Conservation (phyloP, 2,329 filamentous ascomycete species). For the Monosporascus sp. region DNA sequence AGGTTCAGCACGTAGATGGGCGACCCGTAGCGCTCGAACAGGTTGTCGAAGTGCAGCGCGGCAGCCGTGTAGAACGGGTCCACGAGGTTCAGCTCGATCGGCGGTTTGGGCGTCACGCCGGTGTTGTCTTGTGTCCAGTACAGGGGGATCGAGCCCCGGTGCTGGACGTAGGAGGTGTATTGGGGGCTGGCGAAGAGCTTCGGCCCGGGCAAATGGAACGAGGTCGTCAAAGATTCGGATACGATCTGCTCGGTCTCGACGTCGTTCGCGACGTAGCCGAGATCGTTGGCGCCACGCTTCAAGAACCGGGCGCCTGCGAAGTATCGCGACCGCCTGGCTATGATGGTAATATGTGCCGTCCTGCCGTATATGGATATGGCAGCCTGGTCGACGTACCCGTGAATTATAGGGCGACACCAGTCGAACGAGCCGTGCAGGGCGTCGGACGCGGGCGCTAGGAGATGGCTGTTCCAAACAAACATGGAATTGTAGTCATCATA, state of each 20-base stretch:
- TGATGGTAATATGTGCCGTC: slow-evolving; percentile 85
- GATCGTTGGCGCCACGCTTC: slow-evolving; percentile 89
- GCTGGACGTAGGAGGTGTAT: slow-evolving; percentile 95
- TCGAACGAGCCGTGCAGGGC: slow-evolving; percentile 78
- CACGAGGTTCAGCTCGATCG: slow-evolving; percentile 90
- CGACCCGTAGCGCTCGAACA: slow-evolving; percentile 89
- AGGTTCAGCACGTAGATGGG: slow-evolving; percentile 90
- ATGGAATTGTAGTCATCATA: slow-evolving; percentile 77
- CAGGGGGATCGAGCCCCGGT: slow-evolving; percentile 91
- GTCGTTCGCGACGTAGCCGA: slow-evolving; percentile 95
- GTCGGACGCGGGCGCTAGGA: slow-evolving; percentile 68
- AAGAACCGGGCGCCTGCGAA: slow-evolving; percentile 93
- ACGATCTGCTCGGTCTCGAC: slow-evolving; percentile 99
- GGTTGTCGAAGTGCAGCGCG: slow-evolving; percentile 88
- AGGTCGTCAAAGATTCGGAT: slow-evolving; percentile 88
- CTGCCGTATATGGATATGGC: slow-evolving; percentile 81
- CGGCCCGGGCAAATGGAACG: slow-evolving; percentile 87
- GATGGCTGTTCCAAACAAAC: slow-evolving; percentile 97
- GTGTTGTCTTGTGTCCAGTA: slow-evolving; percentile 98
- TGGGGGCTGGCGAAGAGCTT: slow-evolving; percentile 81
- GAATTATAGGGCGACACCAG: slow-evolving; percentile 93
- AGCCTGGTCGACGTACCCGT: slow-evolving; percentile 93
- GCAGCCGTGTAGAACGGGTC: slow-evolving; percentile 95
- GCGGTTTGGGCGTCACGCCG: slow-evolving; percentile 91
- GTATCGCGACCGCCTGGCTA: slow-evolving; percentile 84